A percentile compares a stretch with the other conserved stretches of the same genome.
Conservation (phyloP, 2,329 filamentous ascomycete genomes). For the Fusarium drepaniforme region DNA sequence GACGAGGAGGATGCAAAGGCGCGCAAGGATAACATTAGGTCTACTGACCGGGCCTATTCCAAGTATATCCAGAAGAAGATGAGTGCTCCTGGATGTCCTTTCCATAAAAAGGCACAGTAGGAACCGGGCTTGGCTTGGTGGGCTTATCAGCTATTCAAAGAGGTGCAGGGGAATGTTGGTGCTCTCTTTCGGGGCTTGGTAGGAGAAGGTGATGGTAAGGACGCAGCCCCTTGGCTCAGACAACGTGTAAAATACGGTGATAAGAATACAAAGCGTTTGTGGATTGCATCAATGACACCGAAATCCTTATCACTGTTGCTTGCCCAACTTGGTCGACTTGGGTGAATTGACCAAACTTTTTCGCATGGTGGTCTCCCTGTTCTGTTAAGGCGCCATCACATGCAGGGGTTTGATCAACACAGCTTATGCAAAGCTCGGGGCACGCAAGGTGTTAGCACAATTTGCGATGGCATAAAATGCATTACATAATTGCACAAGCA, state of each 20-base stretch:
- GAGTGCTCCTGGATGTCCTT: conserved; percentile 7
- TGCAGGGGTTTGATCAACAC: background rate
- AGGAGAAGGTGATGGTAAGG: background rate
- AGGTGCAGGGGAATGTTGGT: background rate
- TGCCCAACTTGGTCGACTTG: background rate
- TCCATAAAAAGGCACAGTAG: background rate
- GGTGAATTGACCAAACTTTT: background rate
- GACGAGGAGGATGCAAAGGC: background rate
- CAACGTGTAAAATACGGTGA: background rate
- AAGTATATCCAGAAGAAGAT: background rate
- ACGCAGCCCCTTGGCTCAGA: background rate
- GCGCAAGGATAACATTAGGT: background rate
- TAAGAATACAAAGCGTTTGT: background rate
- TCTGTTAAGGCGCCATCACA: background rate
- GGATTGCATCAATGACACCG: background rate
- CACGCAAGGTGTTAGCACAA: background rate
- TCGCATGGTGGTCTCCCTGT: background rate
- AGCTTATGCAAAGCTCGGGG: background rate
- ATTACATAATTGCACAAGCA: background rate
- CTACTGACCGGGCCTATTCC: background rate
- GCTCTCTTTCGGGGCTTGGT: background rate
- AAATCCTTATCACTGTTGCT: background rate
- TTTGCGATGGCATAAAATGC: background rate
- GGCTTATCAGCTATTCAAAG: background rate
- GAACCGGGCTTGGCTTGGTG: background rate